These are phyloP conservation scores for Saturnispora quitensis DNA, from an alignment of 805 yeast genomes.

Conservation along the genomic window DNA sequence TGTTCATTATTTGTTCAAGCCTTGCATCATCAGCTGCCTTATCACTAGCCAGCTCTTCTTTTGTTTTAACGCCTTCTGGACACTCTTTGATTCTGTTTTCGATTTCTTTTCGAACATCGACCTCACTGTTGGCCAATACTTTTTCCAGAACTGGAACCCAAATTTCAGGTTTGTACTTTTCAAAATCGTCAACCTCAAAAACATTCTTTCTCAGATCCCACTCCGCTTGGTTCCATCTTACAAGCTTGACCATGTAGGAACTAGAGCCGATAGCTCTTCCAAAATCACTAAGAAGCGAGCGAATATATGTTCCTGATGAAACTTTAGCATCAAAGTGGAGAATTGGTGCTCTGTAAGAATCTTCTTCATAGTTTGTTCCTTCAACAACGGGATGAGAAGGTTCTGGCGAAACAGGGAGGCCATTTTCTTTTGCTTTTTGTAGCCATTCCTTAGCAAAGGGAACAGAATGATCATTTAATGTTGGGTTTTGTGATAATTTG, in stretches of 20 bases:
- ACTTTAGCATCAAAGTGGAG: constrained; percentile 70
- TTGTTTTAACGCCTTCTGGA: constrained; percentile 8
- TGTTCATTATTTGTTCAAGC: constrained; percentile 6
- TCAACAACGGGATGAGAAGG: constrained; percentile 33
- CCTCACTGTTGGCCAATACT: constrained; percentile 39
- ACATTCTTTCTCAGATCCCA: constrained; percentile 72
- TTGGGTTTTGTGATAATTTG: constrained; percentile 36
- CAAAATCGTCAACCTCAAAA: constrained; percentile 59
- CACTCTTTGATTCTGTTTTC: constrained; percentile 20
- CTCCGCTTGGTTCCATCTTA: constrained; percentile 67
- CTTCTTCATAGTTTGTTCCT: constrained; percentile 27
- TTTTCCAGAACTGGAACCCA: constrained; percentile 62
- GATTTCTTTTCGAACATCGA: constrained; percentile 33
- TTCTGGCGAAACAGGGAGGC: constrained; percentile 21
- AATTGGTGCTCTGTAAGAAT: constrained; percentile 48
- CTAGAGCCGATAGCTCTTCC: constrained; percentile 74
- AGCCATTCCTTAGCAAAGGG: constrained; percentile 50
- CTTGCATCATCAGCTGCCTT: background rate
- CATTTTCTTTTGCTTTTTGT: constrained; percentile 31
- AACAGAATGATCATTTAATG: constrained; percentile 54
- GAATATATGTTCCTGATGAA: constrained; percentile 90
- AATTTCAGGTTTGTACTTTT: constrained; percentile 44
- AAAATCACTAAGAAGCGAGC: constrained; percentile 82
- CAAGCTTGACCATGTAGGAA: constrained; percentile 80
- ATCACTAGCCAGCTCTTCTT: constrained; percentile 6